Evolutionary conservation across 2,329 filamentous ascomycete species (phyloP).

Genomic region (Alternaria panax): DNA sequence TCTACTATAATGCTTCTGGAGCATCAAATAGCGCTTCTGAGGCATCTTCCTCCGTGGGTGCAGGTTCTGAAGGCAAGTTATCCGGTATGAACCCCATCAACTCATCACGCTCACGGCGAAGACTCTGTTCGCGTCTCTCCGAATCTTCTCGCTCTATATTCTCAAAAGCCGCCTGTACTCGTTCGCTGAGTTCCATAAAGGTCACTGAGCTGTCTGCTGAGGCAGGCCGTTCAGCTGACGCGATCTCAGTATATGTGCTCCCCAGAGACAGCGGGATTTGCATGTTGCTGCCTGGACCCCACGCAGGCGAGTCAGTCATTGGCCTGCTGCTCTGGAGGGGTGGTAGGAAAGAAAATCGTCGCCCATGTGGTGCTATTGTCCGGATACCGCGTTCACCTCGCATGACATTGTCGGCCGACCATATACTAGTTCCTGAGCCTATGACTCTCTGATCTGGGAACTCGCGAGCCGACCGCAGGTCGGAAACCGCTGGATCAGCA

Average conservation of each 20-base stretch:
- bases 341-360: background rate
- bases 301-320: background rate
- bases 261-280: background rate
- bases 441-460: background rate
- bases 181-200: background rate
- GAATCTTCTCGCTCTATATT: no score
- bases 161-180: background rate
- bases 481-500: background rate
- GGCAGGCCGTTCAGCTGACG: background rate
- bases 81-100: background rate
- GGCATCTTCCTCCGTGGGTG: background rate
- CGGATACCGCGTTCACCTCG: background rate
- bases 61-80: background rate
- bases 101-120: background rate
- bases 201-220: background rate
- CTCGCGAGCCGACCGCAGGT: slow-evolving; percentile 1
- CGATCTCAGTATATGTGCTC: background rate
- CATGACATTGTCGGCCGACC: background rate
- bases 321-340: no score
- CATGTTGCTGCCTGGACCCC: background rate
- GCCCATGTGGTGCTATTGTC: background rate
- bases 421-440: background rate
- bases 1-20: background rate
- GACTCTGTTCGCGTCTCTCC: no score
- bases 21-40: background rate